Base-by-base conservation (phyloP, 2,329 filamentous ascomycete species). In the Epichloe coenophiala region DNA sequence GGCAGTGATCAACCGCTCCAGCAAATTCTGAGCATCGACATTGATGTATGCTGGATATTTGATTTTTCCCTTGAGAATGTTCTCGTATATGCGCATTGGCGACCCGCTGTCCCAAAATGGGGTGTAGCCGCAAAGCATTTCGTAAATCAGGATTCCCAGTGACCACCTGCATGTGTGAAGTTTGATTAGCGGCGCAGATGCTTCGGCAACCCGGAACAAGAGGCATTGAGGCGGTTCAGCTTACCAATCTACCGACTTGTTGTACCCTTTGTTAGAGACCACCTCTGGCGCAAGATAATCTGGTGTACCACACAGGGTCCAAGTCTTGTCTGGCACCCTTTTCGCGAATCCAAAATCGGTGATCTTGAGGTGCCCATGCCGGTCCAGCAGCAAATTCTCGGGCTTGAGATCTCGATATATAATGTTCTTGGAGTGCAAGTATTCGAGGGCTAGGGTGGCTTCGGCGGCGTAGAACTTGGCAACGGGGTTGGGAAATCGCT, bases 41-140 rank as follows among this genome's bases (percentile, higher is more conserved):
- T 97, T 88, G 61, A 98, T 87, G 66, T 97, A 98, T 5, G 87
- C 84, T 49, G 93, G 93, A 66, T 97, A 98, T 71, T 96, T 97
- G 68, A 98, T 87, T 60, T 86, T 84, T 53, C 91, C 93, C 63
- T 89, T 90, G 56, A 98, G 79, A 62, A 98, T 98, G 67, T 98
- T 98, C 73, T 98, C 93, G 71, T 98, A 98, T 63, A 98, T 98
- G 71, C 95, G 96, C 81, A 98, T 95, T 3, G 93, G 91, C 43
- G 88, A 95, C 50, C 91, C 93, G 60, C 87, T 88, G 67, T 98
- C 93, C 91, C 93, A 98, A 74, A 98, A 98, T 5, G 93, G 93
- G 5, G 93, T 98, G 70, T 96, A 98, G 31, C 93, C 93, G 65
- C 93, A 97, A 38, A 98, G 80, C 93, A 98, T 98, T 75, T 98